Conservation (phyloP, 192 early-diverging fungal genomes). For the Coemansia sp. region DNA sequence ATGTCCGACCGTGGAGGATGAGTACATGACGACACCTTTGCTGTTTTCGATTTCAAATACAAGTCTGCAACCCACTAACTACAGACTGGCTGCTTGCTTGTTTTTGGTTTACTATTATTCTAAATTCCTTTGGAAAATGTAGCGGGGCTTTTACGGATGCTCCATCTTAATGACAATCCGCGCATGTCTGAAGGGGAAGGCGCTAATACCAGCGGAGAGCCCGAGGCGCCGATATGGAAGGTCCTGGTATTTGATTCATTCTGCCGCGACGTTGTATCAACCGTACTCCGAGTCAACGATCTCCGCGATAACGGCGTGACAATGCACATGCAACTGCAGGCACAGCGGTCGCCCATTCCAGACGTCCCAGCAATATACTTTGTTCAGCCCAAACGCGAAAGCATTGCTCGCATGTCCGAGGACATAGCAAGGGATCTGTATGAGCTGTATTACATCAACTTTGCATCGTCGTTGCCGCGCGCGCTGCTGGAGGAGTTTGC, state of each 20-base stretch:
- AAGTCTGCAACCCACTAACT: not conserved
- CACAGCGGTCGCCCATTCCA: constrained; percentile 83
- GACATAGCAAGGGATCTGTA: constrained; percentile 90
- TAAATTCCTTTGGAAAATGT: constrained; percentile 1
- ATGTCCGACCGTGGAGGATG: constrained; percentile 6
- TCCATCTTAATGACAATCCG: constrained; percentile 76
- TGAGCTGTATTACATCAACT: constrained; percentile 96
- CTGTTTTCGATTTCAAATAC: not conserved
- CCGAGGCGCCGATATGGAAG: constrained; percentile 81
- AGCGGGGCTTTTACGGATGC: constrained; percentile 83
- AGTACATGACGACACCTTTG: too few relatives aligned
- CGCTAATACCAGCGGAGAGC: constrained; percentile 5
- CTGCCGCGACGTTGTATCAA: constrained; percentile 94
- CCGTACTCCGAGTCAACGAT: constrained; percentile 94
- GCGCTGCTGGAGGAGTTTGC: constrained; percentile 93
- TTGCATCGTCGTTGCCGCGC: constrained; percentile 83
- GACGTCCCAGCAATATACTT: constrained; percentile 99
- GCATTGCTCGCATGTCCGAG: constrained; percentile 76
- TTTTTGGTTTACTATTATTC: not conserved
- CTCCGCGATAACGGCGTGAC: constrained; percentile 95
- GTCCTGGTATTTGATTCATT: constrained; percentile 93
- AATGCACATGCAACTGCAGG: constrained; percentile 90
- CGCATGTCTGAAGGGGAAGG: constrained; percentile 33
- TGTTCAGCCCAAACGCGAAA: constrained; percentile 85
- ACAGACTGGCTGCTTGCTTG: not conserved